Evolutionary conservation across 179 eudicot genomes (phyloP).

Genomic region (Gypsophila paniculata): DNA sequence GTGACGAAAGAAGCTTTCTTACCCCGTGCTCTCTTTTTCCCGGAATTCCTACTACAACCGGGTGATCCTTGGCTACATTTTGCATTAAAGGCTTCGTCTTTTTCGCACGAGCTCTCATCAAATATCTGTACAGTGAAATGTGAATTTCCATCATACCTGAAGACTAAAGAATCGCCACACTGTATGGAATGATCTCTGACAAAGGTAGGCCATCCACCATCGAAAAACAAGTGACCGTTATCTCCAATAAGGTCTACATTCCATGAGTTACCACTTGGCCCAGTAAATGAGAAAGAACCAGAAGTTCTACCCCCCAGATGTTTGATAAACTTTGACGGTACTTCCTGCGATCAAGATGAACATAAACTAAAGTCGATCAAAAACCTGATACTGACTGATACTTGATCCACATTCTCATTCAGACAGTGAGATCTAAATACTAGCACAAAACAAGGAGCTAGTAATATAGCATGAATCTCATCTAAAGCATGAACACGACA

Average conservation of each 20-base stretch:
- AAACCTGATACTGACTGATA: background rate
- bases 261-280: slow-evolving; percentile 88
- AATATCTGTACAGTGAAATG: slow-evolving; percentile 66
- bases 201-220: slow-evolving; percentile 71
- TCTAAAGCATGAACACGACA: background rate
- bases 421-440: background rate
- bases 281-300: slow-evolving; percentile 49
- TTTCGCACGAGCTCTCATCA: slow-evolving; percentile 81
- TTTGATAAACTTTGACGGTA: slow-evolving; percentile 57
- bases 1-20: slow-evolving; percentile 24
- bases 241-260: slow-evolving; percentile 44
- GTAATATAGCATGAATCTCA: background rate
- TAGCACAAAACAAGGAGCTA: background rate
- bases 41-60: slow-evolving; percentile 22
- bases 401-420: background rate
- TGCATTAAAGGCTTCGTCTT: slow-evolving; percentile 64
- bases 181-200: slow-evolving; percentile 65
- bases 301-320: slow-evolving; percentile 47
- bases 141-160: slow-evolving; percentile 72
- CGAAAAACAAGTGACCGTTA: slow-evolving; percentile 47
- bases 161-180: slow-evolving; percentile 66
- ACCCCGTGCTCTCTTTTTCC: slow-evolving; percentile 52
- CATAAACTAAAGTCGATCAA: background rate
- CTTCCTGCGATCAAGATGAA: slow-evolving; percentile 43
- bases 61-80: slow-evolving; percentile 48